Conservation (phyloP, 257 asterid genomes). For the Anisodus tanguticus region DNA sequence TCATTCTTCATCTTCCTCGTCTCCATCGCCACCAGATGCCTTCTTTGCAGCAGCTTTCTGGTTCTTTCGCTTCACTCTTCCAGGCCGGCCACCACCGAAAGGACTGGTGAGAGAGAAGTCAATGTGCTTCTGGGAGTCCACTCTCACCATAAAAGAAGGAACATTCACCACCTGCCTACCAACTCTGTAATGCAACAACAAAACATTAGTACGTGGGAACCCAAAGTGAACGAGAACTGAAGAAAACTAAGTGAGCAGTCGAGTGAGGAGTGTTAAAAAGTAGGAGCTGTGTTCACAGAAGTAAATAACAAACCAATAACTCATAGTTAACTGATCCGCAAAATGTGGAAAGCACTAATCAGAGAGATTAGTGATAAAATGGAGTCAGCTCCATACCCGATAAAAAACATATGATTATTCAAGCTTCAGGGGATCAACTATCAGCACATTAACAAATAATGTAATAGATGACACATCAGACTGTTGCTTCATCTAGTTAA, state of each 20-base stretch:
- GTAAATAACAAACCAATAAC: neutral
- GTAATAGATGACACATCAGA: neutral
- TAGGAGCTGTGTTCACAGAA: neutral
- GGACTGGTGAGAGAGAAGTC: conserved; percentile 77
- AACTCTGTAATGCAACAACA: conserved; percentile 46
- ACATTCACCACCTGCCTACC: conserved; percentile 76
- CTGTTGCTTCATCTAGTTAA: neutral
- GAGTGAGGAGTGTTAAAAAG: neutral
- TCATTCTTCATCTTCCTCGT: conserved; percentile 55
- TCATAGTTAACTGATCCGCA: neutral
- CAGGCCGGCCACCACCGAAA: conserved; percentile 73
- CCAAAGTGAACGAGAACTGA: neutral
- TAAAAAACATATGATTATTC: too few species aligned
- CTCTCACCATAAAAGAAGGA: conserved; percentile 64
- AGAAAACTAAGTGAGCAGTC: neutral
- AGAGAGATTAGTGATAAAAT: neutral
- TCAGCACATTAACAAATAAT: neutral
- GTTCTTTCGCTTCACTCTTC: conserved; percentile 69
- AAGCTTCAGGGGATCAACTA: too few species aligned
- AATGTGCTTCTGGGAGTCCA: conserved; percentile 70
- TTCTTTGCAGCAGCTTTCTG: conserved; percentile 67
- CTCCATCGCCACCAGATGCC: conserved; percentile 71
- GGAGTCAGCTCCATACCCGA: neutral
- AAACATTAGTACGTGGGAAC: neutral
- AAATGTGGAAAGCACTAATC: too few species aligned